phyloP scores from a whole-genome alignment of 306 rosid genomes.

The Quercus engelmannii region DNA sequence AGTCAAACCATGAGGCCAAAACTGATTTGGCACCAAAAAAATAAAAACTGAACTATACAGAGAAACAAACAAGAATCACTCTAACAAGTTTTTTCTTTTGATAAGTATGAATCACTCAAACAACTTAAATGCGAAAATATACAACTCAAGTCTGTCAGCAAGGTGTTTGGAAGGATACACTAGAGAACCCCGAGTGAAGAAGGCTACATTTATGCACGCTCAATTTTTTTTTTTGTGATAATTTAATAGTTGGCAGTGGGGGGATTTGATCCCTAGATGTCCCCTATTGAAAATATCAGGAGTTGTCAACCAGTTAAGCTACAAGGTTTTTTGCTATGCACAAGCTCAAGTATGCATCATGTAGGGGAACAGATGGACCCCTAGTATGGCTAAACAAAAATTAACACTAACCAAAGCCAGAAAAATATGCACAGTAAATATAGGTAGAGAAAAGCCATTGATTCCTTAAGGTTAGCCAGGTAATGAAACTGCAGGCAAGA shows the following conservation, averaged over 20 bases:
- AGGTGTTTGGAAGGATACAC: too few relatives aligned
- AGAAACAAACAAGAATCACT: not conserved
- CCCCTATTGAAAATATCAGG: too few relatives aligned
- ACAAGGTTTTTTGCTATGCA: too few relatives aligned
- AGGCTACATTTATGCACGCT: not conserved
- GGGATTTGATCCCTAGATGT: too few relatives aligned
- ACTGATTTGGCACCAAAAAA: not conserved
- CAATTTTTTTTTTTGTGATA: too few relatives aligned
- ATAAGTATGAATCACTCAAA: too few relatives aligned
- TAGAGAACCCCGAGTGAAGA: not conserved
- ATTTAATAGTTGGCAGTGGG: too few relatives aligned
- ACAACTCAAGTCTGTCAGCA: too few relatives aligned
- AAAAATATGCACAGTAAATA: not conserved
- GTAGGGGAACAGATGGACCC: not conserved
- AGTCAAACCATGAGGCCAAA: not conserved
- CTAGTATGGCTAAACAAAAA: not conserved
- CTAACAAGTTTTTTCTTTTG: too few relatives aligned
- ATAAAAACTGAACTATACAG: not conserved
- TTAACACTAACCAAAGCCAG: not conserved
- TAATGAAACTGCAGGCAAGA: constrained; percentile 83
- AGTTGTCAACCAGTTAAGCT: too few relatives aligned
- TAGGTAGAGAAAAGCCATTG: not conserved
- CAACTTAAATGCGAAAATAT: not conserved
- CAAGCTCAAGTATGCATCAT: not conserved
- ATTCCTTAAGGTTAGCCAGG: constrained; percentile 27